Conservation (phyloP, 2,329 filamentous ascomycete genomes). For the Lecanicillium sp. region DNA sequence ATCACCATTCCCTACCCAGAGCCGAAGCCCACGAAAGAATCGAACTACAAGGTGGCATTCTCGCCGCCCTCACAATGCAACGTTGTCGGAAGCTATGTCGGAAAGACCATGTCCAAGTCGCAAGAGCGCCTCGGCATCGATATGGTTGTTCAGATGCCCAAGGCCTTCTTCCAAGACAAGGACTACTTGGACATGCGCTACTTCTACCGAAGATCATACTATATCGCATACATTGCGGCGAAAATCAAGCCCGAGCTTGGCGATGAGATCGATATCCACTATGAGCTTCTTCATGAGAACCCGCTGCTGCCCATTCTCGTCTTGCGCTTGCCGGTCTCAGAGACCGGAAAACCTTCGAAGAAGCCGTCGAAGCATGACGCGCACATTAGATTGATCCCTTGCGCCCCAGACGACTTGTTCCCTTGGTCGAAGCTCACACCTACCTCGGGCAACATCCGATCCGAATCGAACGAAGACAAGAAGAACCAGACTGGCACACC, state of each 20-base stretch:
- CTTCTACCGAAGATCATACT: conserved; percentile 92
- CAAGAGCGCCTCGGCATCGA: conserved; percentile 61
- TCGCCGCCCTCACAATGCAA: conserved; percentile 72
- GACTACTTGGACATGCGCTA: conserved; percentile 91
- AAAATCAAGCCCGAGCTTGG: conserved; percentile 55
- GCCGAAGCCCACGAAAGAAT: conserved; percentile 69
- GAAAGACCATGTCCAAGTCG: conserved; percentile 65
- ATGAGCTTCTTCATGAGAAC: conserved; percentile 66
- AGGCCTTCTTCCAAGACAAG: conserved; percentile 78
- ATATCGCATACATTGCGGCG: conserved; percentile 73
- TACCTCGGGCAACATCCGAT: conserved; percentile 62
- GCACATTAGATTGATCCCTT: conserved; percentile 71
- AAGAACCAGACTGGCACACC: conserved; percentile 52
- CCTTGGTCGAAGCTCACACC: conserved; percentile 64
- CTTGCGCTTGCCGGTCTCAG: conserved; percentile 28
- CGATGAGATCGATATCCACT: conserved; percentile 52
- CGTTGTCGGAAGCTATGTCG: conserved; percentile 80
- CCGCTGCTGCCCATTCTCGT: conserved; percentile 64
- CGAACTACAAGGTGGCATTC: conserved; percentile 77
- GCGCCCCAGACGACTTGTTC: conserved; percentile 64
- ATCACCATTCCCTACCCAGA: conserved; percentile 78
- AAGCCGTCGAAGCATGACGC: conserved; percentile 36
- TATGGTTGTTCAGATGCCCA: conserved; percentile 81
- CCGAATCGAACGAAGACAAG: conserved; percentile 40
- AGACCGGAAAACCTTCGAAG: conserved; percentile 18